These are phyloP conservation scores for Ceratocystis cacaofunesta DNA, from an alignment of 2,329 filamentous ascomycete genomes.

Conservation along the genomic window DNA sequence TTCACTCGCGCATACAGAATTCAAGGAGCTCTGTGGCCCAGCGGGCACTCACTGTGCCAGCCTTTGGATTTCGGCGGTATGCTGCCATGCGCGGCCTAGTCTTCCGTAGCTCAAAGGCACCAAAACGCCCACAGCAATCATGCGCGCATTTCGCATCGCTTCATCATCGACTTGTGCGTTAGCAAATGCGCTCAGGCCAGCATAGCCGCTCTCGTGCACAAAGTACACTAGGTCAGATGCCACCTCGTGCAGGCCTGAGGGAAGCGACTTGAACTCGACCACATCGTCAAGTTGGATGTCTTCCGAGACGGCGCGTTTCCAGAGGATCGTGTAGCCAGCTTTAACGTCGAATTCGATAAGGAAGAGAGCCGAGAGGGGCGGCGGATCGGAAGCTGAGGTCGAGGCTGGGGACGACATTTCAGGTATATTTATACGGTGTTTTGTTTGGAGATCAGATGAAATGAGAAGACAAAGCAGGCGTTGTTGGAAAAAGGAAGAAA, in stretches of 20 bases:
- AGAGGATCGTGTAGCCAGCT: constrained; percentile 77
- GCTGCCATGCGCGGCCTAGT: constrained; percentile 76
- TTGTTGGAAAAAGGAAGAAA: too few species aligned
- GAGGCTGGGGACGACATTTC: neutral
- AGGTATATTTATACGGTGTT: neutral
- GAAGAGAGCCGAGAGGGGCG: constrained; percentile 63
- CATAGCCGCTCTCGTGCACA: constrained; percentile 62
- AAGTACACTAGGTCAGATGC: constrained; percentile 87
- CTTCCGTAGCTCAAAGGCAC: constrained; percentile 76
- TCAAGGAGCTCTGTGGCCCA: neutral
- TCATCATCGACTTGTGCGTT: constrained; percentile 66
- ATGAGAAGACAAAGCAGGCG: neutral
- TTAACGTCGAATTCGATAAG: constrained; percentile 87
- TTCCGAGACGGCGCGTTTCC: constrained; percentile 55
- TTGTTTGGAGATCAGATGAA: neutral
- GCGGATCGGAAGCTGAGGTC: constrained; percentile 24
- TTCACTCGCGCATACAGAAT: constrained; percentile 18
- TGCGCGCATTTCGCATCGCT: constrained; percentile 70
- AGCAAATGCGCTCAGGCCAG: constrained; percentile 82
- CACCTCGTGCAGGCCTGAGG: constrained; percentile 82
- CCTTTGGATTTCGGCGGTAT: constrained; percentile 60
- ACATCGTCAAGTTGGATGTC: constrained; percentile 66
- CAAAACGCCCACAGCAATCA: constrained; percentile 81
- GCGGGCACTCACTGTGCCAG: constrained; percentile 49
- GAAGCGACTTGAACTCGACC: constrained; percentile 92